phyloP scores from a whole-genome alignment of 2,329 filamentous ascomycete species.

The Aaosphaeria arxii region DNA sequence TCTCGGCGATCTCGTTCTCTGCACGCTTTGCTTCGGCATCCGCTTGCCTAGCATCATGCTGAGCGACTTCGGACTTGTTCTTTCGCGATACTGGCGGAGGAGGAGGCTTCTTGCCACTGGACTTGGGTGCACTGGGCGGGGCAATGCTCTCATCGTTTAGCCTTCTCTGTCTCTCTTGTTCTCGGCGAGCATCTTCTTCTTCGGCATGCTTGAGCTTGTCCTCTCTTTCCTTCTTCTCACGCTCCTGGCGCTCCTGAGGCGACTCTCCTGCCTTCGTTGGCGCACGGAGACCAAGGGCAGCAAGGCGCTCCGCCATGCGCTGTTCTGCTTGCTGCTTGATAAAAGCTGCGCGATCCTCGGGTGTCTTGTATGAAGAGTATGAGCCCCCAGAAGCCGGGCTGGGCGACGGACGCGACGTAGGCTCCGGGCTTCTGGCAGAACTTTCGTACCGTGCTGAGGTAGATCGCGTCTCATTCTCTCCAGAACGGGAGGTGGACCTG shows the following conservation, averaged over 20 bases:
- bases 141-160: constrained; percentile 72
- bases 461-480: constrained; percentile 21
- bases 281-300: constrained; percentile 86
- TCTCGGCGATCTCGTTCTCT: constrained; percentile 54
- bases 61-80: constrained; percentile 53
- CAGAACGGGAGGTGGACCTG: constrained; percentile 42
- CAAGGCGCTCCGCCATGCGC: constrained; percentile 93
- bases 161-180: constrained; percentile 80
- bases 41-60: constrained; percentile 55
- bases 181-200: constrained; percentile 86
- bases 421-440: constrained; percentile 42
- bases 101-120: constrained; percentile 52
- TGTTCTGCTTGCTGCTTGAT: constrained; percentile 97
- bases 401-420: constrained; percentile 56
- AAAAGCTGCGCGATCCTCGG: constrained; percentile 90
- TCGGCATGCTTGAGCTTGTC: constrained; percentile 86
- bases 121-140: constrained; percentile 53
- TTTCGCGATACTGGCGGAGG: constrained; percentile 72
- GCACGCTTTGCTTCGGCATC: constrained; percentile 59
- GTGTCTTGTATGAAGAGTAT: constrained; percentile 82
- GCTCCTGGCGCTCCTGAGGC: constrained; percentile 78
- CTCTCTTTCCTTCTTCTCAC: constrained; percentile 82
- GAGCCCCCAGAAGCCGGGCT: constrained; percentile 58
- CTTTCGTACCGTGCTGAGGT: constrained; percentile 49
- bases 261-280: constrained; percentile 77